Evolutionary conservation across 108 stramenopile genomes (phyloP).

Genomic region (Aurantiochytrium sp.): DNA sequence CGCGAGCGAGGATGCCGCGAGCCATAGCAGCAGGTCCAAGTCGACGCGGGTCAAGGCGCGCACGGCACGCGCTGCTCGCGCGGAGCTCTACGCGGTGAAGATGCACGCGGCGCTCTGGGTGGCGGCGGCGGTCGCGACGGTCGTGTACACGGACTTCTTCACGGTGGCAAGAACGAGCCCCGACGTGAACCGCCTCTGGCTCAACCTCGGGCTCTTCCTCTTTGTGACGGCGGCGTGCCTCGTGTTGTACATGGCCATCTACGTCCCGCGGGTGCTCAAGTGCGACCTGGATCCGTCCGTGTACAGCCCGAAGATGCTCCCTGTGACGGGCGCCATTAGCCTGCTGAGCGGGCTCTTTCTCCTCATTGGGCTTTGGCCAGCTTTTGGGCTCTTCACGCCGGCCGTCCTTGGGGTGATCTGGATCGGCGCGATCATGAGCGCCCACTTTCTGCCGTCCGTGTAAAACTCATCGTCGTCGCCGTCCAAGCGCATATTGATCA

Average conservation of each 20-base stretch:
- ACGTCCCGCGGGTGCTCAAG: background rate
- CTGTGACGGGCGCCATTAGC: background rate
- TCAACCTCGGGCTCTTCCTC: background rate
- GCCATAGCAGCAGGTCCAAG: background rate
- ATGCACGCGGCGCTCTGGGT: slow-evolving; percentile 24
- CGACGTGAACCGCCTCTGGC: background rate
- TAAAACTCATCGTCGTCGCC: too few relatives aligned
- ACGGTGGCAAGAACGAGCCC: background rate
- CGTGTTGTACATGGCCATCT: background rate
- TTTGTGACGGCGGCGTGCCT: background rate
- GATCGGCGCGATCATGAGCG: background rate
- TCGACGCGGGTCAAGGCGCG: background rate
- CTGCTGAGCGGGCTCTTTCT: background rate
- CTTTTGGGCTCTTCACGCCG: slow-evolving; percentile 6
- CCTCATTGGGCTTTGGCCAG: background rate
- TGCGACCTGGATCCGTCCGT: slow-evolving; percentile 4
- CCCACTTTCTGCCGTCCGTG: background rate
- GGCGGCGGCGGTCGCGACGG: background rate
- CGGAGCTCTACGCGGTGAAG: slow-evolving; percentile 1
- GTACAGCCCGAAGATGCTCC: background rate
- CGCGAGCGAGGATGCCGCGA: background rate
- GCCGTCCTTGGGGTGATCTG: background rate
- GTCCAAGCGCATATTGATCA: too few relatives aligned
- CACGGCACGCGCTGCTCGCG: background rate
- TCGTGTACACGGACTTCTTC: background rate